Conservation (phyloP, 441 rosid species). For the Corymbia calophylla region DNA sequence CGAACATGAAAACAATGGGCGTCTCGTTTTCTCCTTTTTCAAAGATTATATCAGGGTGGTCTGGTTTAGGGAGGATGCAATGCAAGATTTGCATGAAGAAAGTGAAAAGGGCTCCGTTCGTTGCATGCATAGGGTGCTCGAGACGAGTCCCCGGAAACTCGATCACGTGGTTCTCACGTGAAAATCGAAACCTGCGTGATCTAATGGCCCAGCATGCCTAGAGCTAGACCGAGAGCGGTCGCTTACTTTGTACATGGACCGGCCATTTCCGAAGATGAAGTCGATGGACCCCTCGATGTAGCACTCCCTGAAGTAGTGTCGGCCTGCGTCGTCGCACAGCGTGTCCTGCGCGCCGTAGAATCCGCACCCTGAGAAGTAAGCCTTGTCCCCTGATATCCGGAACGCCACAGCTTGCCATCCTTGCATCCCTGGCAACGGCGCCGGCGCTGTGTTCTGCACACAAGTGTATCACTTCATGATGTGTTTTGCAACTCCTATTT, state of each 20-base stretch:
- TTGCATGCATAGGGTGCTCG: neutral
- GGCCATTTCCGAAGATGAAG: conserved; percentile 90
- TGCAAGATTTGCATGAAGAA: neutral
- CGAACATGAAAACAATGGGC: neutral
- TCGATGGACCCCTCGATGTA: conserved; percentile 91
- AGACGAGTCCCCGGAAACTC: neutral
- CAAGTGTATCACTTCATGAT: neutral
- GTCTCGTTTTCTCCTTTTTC: neutral
- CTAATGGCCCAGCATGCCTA: neutral
- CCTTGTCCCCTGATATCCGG: conserved; percentile 87
- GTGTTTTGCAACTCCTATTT: neutral
- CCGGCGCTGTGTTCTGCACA: conserved; percentile 78
- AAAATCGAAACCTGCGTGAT: neutral
- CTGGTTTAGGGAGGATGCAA: neutral
- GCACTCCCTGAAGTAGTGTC: conserved; percentile 85
- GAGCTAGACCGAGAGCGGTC: neutral
- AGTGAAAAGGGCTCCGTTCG: neutral
- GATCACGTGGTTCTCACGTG: fast-evolving
- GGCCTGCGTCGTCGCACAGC: conserved; percentile 87
- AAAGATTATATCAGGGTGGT: neutral
- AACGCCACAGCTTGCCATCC: conserved; percentile 97
- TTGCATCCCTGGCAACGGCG: conserved; percentile 88
- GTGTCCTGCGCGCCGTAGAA: conserved; percentile 95
- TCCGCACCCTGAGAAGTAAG: conserved; percentile 79
- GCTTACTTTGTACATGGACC: conserved; percentile 83